Evolutionary conservation across 306 rosid genomes (phyloP), one percentile per base, ranked within the genome.

Genomic region (Amphicarpaea edgeworthii): DNA sequence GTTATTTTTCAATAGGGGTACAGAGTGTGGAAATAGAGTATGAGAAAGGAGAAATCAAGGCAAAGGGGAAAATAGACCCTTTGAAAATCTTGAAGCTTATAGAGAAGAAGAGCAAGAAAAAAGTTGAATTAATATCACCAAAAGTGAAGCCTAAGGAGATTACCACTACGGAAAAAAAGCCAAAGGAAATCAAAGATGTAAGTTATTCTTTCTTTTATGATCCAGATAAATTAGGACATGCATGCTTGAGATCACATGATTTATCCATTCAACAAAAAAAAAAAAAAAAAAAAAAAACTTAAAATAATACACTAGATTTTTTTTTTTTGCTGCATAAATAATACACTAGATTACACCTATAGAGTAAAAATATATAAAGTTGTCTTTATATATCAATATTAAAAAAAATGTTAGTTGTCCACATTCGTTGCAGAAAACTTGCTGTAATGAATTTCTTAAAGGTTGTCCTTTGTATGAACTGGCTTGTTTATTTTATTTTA

Each of bases 61-160:
- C 72, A 30, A 94, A 85, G 57, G 97, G 97, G 4, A 80, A 68
- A 55, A 70, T 94, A 58, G 96, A 90, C 43, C 94, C 92, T 42
- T 24, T 85, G 41, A 82, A 86, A 78, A 76, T 91, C 8, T 85
- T 80, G 45, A 87, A 90, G 68, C 75, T 76, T 43, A 82, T 91
- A 38, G 88, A 88, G 83, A 90, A 83, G 68, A 57, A 85, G 20
- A 83, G 82, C 74, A 90, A 86, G 51, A 91, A 73, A 70, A 91
- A 81, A 74, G 85, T 91, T 81, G 93, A 91, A 64, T 61, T 94
- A 76, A 59, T 94, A 75, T 94, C 97, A 21, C 98, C 98, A 55
- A 94, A 87, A 72, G 21, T 82, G 54, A 88, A 80, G 90, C 66
- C 80, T 72, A 79, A 84, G 53, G 91, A 87, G 34, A 76, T 20